Evolutionary conservation across 169 alveolate species (phyloP), one percentile per base, ranked within the genome.

Genomic region (Plasmodium blacklocki): DNA sequence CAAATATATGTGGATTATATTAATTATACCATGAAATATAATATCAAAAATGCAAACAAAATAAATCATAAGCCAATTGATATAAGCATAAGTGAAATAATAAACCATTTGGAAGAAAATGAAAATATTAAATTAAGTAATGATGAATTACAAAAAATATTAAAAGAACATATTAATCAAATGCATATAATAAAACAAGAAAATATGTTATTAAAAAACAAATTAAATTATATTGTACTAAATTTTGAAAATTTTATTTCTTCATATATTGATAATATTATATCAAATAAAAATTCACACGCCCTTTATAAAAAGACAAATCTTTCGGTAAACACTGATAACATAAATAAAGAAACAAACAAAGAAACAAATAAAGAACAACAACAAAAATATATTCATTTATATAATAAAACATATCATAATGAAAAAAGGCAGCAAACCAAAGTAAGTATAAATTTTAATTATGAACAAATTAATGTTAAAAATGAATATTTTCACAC

Each of bases 401-500:
- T 39, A 39, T 39, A 5, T 39, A 39, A 39, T 39, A 39, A 39
- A 39, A 5, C 47, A 39, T 39, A 39, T 39, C 47, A 39, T 5
- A 2, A 39, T 5, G 47, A 39, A 39, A 39, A 39, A 5, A 39
- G 6, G 8, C 47, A 5, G 47, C 11, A 39, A 39, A 39, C 52
- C 47, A 72, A 14, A 18, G 21, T 86, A 59, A 52, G 62, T 39
- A 62, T 86, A 50, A 71, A 86, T n/a, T 72, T 86, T 19, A 75
- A 86, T 62, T 86, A 86, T 54, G 52, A 56, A 18, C 67, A 86
- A 29, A 45, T 86, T 39, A 26, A 64, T 15, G 80, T 67, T 19
- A 86, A 58, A 8, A 73, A 86, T 72, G 92, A 86, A 32, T 86
- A 86, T 72, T 86, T 71, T n/a, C 15, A 63, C 39, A 73, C 71